A percentile compares a stretch with the other conserved stretches of the same genome.
Evolutionary conservation across 441 rosid species (phyloP).

Genomic region (Erodium moschatum): DNA sequence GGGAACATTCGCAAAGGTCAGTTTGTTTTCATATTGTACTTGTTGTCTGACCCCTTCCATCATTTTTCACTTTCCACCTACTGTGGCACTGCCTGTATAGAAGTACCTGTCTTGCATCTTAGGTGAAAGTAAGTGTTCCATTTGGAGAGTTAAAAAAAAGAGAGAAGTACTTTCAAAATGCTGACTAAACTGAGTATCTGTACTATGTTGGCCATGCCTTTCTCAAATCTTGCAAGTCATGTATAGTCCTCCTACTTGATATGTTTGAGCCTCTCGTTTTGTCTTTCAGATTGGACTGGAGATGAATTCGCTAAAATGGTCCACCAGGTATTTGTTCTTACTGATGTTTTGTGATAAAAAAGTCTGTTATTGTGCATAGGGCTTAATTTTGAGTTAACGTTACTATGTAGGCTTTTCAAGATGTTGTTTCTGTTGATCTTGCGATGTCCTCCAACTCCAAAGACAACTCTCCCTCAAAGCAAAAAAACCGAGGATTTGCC

Average conservation of each 20-base stretch:
- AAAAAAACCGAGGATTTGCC: slow-evolving; percentile 14
- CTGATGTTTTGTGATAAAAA: background rate
- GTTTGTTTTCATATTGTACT: slow-evolving; percentile 7
- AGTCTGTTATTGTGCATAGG: background rate
- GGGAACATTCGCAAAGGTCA: slow-evolving; percentile 16
- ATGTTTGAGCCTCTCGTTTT: slow-evolving; percentile 4
- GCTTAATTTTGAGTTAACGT: background rate
- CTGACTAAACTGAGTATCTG: background rate
- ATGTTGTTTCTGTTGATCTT: slow-evolving; percentile 16
- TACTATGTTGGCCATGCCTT: background rate
- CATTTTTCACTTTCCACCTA: background rate
- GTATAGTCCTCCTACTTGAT: background rate
- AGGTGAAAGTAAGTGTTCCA: background rate
- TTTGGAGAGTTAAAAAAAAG: background rate
- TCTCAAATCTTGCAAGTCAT: background rate
- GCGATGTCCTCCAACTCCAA: slow-evolving; percentile 9
- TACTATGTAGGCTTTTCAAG: slow-evolving; percentile 11
- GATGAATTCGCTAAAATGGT: slow-evolving; percentile 10
- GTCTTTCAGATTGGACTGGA: slow-evolving; percentile 11
- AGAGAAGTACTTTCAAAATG: slow-evolving; percentile 11
- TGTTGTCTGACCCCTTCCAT: background rate
- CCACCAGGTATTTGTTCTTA: slow-evolving; percentile 12
- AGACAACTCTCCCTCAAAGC: background rate
- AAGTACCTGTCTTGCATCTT: background rate
- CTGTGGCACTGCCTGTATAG: background rate